Evolutionary conservation across 1,284 basidiomycete genomes (phyloP).

Genomic region (Amylostereum chailletii): DNA sequence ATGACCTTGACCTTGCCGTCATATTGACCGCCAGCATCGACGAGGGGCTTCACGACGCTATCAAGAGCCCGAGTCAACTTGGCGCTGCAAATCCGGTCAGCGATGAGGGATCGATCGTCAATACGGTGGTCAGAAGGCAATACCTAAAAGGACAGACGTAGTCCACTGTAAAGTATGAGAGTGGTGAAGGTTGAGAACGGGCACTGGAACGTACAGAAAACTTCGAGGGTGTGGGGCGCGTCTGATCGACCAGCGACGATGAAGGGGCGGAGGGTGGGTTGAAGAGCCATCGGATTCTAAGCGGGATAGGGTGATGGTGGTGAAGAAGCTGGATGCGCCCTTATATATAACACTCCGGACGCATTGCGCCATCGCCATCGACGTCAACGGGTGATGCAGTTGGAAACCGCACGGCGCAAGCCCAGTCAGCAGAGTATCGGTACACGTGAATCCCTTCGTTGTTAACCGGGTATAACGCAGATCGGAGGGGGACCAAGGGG

Average conservation of each 20-base stretch:
- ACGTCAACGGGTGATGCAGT: not conserved
- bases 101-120: not conserved
- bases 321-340: not conserved
- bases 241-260: conserved; percentile 57
- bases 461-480: too few relatives aligned
- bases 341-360: not conserved
- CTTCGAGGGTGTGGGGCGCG: conserved; percentile 78
- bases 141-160: conserved; percentile 84
- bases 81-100: conserved; percentile 28
- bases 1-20: conserved; percentile 74
- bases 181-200: not conserved
- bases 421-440: too few relatives aligned
- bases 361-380: not conserved
- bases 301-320: not conserved
- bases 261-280: conserved; percentile 68
- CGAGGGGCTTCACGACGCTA: conserved; percentile 46
- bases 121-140: not conserved
- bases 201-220: conserved; percentile 50
- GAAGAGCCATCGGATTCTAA: conserved; percentile 64
- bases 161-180: conserved; percentile 46
- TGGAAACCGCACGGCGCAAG: too few relatives aligned
- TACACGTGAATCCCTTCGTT: too few relatives aligned
- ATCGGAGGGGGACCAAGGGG: too few relatives aligned
- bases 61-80: conserved; percentile 59
- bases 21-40: conserved; percentile 60